Base-by-base conservation (phyloP, 2,329 filamentous ascomycete genomes). In the Rugonectria rugulosa region DNA sequence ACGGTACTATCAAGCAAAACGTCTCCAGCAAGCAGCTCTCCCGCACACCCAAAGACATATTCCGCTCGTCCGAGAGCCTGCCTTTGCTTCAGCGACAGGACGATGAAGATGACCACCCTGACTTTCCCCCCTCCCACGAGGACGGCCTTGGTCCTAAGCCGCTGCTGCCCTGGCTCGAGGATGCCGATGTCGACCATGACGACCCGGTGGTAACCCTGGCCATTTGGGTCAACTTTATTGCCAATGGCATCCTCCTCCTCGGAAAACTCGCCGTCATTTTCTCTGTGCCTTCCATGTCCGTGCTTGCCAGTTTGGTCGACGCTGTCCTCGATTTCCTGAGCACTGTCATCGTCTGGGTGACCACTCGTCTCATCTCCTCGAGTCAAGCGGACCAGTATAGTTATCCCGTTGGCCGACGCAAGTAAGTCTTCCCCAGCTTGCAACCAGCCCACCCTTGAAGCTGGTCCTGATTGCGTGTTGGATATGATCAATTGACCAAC, bases 31-130 rank as follows among this genome's bases (percentile, higher is more conserved):
- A 62, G n/a, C 65, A 92, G 53, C 79, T 92, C 61, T 91, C 90
- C 71, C 84, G 91, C 45, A 97, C 92, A 0, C 91, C 92, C 1
- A 91, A 90, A 70, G 91, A 93, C 66, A 86, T 97, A 49, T 97
- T 96, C 73, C 91, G 90, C 32, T 83, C 84, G 14, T 86, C 87
- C 15, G 89, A 92, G 68, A 83, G 84, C 41, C 83, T 87, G 2
- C 87, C 90, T 1, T 78, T 93, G 19, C 79, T 92, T 24, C 70
- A 74, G 24, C 71, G 74, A 36, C 74, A 68, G 20, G 75, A 80
- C 19, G 77, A 77, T 4, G 79, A 80, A 11, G 75, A 80, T 36
- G 73, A 79, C 4, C 71, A 36, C 6, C 53, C 53, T 9, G 70
- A 58, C 7, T 51, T 64, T 14, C 43, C 55, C 17, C 43, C 57